Base-by-base conservation (phyloP, 179 eudicot genomes). In the Spergularia azorica region DNA sequence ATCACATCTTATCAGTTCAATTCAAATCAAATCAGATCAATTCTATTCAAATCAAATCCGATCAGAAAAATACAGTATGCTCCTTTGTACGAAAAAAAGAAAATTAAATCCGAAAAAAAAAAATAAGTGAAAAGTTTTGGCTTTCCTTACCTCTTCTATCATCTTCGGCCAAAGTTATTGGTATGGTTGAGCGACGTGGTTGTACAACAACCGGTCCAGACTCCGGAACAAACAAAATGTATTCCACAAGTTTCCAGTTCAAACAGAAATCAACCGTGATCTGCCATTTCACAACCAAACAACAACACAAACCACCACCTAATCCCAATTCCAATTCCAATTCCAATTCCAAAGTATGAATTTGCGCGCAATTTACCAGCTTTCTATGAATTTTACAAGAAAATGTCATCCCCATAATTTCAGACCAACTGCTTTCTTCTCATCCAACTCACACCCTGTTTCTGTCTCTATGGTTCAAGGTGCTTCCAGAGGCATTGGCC, bases 401-500 rank as follows among this genome's bases (percentile, higher is more conserved):
- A 70, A 71, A 15, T 48, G 11, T 66, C 0, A 43, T 70, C 20
- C 38, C 67, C 39, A 36, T 36, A 10, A 55, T 54, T 64, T 4
- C 36, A 52, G 65, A 36, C 80, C 71, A 78, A 71, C n/a, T 4
- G 63, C 71, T 15, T 54, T 41, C 8, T 73, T 18, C 67, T 75
- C 88, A 6, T 60, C 58, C 10, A 80, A 76, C 26, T 15, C 48
- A 43, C 81, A 77, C 69, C 84, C 83, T 59, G 79, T 83, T 26
- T 84, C 89, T 3, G 97, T 93, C 75, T 95, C 97, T 7, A 80
- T 95, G 92, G 87, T 95, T 36, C 99, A 95, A 85, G 97, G 99
- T 67, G 99, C 99, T 72, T 95, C 99, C 16, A 83, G 99, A 81
- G 99, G 97, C 81, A 87, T 95, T 76, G 99, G 99, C 79, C 95